Conservation (phyloP, 257 asterid genomes). For the Salvia hispanica region DNA sequence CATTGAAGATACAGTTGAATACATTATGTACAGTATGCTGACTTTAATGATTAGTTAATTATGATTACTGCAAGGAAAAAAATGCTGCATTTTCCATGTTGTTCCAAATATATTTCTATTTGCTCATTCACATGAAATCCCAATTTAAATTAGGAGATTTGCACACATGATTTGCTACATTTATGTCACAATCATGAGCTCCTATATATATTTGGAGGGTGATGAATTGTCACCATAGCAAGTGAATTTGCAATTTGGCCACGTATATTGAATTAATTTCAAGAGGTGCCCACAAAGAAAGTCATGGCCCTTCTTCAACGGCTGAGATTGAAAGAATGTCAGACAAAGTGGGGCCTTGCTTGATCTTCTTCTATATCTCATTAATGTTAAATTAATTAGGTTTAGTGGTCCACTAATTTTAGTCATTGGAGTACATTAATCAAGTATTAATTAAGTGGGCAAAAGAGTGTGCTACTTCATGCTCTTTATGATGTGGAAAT, state of each 20-base stretch:
- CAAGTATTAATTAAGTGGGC: conserved; percentile 12
- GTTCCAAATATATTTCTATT: neutral
- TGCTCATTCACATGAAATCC: too few relatives aligned
- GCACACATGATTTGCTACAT: conserved; percentile 30
- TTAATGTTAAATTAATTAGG: conserved; percentile 16
- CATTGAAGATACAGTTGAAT: conserved; percentile 15
- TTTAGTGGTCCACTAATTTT: conserved; percentile 31
- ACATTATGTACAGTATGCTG: conserved; percentile 22
- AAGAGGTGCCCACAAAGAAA: conserved; percentile 11
- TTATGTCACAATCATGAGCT: conserved; percentile 25
- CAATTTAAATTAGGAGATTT: too few relatives aligned
- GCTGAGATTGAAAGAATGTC: conserved; percentile 27
- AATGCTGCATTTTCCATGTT: neutral
- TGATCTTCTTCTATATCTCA: neutral
- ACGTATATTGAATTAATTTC: conserved; percentile 14
- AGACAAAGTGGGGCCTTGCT: conserved; percentile 14
- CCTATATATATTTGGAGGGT: neutral
- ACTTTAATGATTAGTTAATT: conserved; percentile 2
- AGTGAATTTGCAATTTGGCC: conserved; percentile 10
- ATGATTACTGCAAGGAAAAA: conserved; percentile 15
- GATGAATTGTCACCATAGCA: neutral
- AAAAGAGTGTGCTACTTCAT: conserved; percentile 1
- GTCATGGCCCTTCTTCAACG: conserved; percentile 1
- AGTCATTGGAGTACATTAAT: conserved; percentile 28
- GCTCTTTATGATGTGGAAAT: conserved; percentile 17